These are phyloP conservation scores for Pinus tabuliformis DNA, from an alignment of 75 land plant genomes.

Conservation along the genomic window DNA sequence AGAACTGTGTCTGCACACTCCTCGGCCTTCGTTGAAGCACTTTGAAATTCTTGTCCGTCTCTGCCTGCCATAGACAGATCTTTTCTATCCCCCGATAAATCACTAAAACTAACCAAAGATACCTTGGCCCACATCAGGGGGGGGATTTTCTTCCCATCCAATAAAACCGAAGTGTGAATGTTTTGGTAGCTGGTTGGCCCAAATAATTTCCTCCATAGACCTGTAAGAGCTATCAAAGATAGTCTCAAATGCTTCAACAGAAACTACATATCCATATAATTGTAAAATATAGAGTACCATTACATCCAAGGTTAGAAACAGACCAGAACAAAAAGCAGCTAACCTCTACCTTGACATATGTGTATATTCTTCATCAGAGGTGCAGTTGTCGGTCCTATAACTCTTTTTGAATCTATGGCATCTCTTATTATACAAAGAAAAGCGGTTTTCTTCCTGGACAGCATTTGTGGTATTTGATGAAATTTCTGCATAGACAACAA, in stretches of 20 bases:
- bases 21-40: not conserved
- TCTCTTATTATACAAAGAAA: not conserved
- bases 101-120: not conserved
- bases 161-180: not conserved
- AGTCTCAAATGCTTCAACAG: not conserved
- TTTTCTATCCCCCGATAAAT: not conserved
- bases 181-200: not conserved
- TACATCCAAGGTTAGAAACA: not conserved
- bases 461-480: not conserved
- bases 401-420: not conserved
- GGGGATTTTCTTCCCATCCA: not conserved
- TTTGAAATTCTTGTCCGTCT: not conserved
- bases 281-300: not conserved
- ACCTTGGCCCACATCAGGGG: not conserved
- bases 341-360: not conserved
- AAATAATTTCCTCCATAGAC: not conserved
- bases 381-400: not conserved
- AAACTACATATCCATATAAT: not conserved
- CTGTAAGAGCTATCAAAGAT: not conserved
- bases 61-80: not conserved
- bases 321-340: not conserved
- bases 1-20: not conserved
- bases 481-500: conserved; percentile 4
- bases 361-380: not conserved
- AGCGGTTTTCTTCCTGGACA: not conserved